A percentile compares a stretch with the other conserved stretches of the same genome.
These are phyloP conservation scores for Fusarium sp. DNA, from an alignment of 2,329 filamentous ascomycete species.

Conservation along the genomic window DNA sequence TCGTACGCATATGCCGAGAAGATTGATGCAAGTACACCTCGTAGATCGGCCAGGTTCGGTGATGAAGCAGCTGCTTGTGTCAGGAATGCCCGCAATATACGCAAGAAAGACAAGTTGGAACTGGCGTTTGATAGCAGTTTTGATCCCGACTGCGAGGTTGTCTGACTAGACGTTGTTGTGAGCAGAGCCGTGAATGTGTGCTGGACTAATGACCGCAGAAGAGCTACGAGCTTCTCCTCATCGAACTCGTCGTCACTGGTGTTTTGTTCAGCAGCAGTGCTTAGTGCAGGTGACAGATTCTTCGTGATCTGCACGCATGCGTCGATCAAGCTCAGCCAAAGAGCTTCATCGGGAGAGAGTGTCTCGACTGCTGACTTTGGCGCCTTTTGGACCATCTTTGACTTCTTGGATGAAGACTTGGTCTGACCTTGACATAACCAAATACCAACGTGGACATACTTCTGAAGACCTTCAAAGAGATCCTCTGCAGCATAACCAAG, in stretches of 20 bases:
- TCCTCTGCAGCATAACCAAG: conserved; percentile 76
- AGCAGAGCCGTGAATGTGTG: conserved; percentile 90
- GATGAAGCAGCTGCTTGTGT: conserved; percentile 82
- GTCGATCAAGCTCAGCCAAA: conserved; percentile 72
- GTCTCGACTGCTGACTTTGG: conserved; percentile 56
- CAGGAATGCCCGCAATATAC: conserved; percentile 89
- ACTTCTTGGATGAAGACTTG: conserved; percentile 63
- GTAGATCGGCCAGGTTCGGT: conserved; percentile 86
- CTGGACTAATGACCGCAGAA: conserved; percentile 84
- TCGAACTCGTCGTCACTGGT: conserved; percentile 56
- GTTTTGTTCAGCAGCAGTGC: conserved; percentile 46
- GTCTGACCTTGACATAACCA: conserved; percentile 94
- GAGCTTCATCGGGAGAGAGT: conserved; percentile 63
- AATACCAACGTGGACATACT: conserved; percentile 91
- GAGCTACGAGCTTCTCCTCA: conserved; percentile 69
- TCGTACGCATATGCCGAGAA: conserved; percentile 97
- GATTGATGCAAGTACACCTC: conserved; percentile 85
- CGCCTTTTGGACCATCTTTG: conserved; percentile 62
- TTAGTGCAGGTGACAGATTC: conserved; percentile 68
- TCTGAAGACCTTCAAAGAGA: conserved; percentile 81
- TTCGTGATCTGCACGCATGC: conserved; percentile 72
- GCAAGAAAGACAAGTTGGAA: conserved; percentile 82
- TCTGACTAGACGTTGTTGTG: conserved; percentile 72
- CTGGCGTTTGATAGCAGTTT: conserved; percentile 53
- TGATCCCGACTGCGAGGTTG: conserved; percentile 48